phyloP scores from a whole-genome alignment of 2,329 filamentous ascomycete species.

The Aspergillus fructus region DNA sequence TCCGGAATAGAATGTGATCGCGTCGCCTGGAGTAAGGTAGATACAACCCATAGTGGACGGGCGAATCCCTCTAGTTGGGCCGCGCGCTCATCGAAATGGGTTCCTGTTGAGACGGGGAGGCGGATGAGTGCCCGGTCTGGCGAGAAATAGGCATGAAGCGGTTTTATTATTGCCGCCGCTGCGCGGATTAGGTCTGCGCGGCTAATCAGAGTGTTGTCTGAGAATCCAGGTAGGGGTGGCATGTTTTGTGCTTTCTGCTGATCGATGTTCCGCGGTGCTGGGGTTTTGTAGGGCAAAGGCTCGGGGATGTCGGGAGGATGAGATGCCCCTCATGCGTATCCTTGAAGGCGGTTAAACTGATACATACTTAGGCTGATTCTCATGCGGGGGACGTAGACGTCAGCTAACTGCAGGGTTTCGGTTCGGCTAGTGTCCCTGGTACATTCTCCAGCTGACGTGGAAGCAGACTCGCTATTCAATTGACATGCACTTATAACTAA shows the following conservation, averaged over 20 bases:
- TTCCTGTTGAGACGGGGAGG: constrained; percentile 18
- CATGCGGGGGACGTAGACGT: no score
- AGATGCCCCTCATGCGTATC: no score
- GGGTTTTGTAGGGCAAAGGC: no score
- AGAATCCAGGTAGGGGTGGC: constrained; percentile 19
- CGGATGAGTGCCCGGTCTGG: constrained; percentile 13
- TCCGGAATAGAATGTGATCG: not conserved
- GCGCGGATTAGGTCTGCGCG: constrained; percentile 15
- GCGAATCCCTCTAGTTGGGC: constrained; percentile 36
- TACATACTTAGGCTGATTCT: no score
- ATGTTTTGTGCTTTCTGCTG: not conserved
- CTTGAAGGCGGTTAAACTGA: no score
- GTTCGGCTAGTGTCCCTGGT: no score
- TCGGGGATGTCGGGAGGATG: no score
- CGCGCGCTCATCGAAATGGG: constrained; percentile 21
- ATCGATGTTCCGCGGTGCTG: no score
- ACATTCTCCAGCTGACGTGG: no score
- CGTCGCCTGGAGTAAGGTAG: constrained; percentile 28
- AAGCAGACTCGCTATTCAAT: no score
- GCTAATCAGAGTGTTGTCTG: constrained; percentile 17
- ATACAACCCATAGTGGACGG: constrained; percentile 31
- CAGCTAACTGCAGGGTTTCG: no score
- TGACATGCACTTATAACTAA: no score
- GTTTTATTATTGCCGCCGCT: constrained; percentile 15
- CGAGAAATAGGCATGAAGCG: constrained; percentile 19